These are phyloP conservation scores for Corylus avellana DNA, from an alignment of 306 rosid species.

Conservation along the genomic window DNA sequence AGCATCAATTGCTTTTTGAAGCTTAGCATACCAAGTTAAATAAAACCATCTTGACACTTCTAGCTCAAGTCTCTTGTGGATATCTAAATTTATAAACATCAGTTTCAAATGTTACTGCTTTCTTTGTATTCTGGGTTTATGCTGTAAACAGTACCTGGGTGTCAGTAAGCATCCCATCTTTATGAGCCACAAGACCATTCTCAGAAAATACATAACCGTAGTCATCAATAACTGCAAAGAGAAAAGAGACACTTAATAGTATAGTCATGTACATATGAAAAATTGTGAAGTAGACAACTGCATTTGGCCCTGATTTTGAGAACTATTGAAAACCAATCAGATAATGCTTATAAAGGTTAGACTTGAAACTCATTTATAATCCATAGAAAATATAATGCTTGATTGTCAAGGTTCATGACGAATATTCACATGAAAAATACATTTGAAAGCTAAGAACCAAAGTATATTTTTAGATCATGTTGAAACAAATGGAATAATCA, in stretches of 20 bases:
- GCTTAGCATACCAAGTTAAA: no score
- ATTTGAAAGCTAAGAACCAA: neutral
- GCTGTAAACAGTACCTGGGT: no score
- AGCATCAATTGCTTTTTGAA: no score
- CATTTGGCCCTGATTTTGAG: neutral
- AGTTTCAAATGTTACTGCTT: no score
- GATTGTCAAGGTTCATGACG: neutral
- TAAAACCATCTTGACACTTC: no score
- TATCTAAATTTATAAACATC: no score
- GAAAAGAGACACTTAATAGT: no score
- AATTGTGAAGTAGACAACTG: neutral
- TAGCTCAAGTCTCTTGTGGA: no score
- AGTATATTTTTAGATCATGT: neutral
- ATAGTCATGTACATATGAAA: neutral
- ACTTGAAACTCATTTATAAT: neutral
- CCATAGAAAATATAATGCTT: neutral
- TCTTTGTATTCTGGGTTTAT: no score
- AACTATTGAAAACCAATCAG: neutral
- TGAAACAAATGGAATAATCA: neutral
- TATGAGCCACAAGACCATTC: constrained; percentile 94
- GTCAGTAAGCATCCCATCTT: constrained; percentile 62
- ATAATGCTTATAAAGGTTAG: neutral
- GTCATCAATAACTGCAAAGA: constrained; percentile 69
- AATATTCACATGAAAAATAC: neutral
- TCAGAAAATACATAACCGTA: constrained; percentile 91